Percentiles rank a stretch among this genome's conserved stretches.
phyloP scores from a whole-genome alignment of 2,329 filamentous ascomycete species.

The Penicillium sp. region DNA sequence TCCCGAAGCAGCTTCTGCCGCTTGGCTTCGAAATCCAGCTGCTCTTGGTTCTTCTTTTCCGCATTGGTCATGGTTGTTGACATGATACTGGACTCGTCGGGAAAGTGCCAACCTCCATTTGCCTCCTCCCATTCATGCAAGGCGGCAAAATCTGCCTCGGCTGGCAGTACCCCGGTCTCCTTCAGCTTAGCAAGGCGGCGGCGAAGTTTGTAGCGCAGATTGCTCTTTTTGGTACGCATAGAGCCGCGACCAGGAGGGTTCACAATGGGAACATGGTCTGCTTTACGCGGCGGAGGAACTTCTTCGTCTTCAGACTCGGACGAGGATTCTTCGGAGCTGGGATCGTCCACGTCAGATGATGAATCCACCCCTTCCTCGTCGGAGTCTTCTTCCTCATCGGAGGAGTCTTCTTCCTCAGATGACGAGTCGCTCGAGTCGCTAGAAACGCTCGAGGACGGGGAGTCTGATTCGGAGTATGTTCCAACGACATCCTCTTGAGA shows the following conservation, averaged over 20 bases:
- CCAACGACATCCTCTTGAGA: slow-evolving; percentile 6
- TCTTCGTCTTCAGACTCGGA: slow-evolving; percentile 37
- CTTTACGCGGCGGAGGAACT: slow-evolving; percentile 11
- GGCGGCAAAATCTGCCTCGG: slow-evolving; percentile 49
- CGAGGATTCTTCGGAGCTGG: slow-evolving; percentile 23
- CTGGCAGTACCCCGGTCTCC: slow-evolving; percentile 48
- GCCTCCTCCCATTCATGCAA: slow-evolving; percentile 38
- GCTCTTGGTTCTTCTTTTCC: slow-evolving; percentile 26
- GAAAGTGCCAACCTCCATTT: slow-evolving; percentile 22
- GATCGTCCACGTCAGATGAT: slow-evolving; percentile 16
- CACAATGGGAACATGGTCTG: slow-evolving; percentile 12
- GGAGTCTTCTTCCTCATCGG: too few relatives aligned
- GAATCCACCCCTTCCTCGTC: too few relatives aligned
- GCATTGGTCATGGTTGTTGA: slow-evolving; percentile 17
- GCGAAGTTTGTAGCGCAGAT: slow-evolving; percentile 49
- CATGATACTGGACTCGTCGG: slow-evolving; percentile 17
- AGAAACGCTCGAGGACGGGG: slow-evolving; percentile 6
- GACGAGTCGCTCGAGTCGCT: slow-evolving; percentile 31
- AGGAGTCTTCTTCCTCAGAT: slow-evolving; percentile 10
- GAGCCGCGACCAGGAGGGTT: slow-evolving; percentile 49
- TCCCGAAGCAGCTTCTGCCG: slow-evolving; percentile 50
- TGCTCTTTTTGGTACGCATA: slow-evolving; percentile 50
- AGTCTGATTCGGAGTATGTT: slow-evolving; percentile 14
- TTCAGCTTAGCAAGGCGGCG: slow-evolving; percentile 52
- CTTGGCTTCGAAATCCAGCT: slow-evolving; percentile 47